Base-by-base conservation (phyloP, 257 asterid species). In the Verbascum thapsus region DNA sequence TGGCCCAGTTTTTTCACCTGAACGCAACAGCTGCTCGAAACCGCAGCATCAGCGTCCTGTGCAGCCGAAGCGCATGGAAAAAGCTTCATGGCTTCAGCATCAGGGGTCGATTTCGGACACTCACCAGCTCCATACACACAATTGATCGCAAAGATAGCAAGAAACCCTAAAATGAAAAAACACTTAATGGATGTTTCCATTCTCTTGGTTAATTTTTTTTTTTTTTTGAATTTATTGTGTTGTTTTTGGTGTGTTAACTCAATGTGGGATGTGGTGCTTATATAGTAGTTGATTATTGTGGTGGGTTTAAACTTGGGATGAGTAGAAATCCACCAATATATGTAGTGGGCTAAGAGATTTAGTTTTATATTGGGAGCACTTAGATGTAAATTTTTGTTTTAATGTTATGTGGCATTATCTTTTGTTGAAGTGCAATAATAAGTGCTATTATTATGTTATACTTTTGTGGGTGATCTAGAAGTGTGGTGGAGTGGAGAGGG, bases 11-110 rank as follows among this genome's bases (percentile, higher is more conserved):
- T 65, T 83, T 77, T 59, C 61, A 89, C 84, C 78, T 72, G 83
- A 32, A 52, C 38, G 70, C 94, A 82, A 74, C 95, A 89, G 15
- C 64, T 49, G 34, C 69, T 63, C 9, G 89, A 50, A 7, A 81
- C 89, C 0, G 74, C n/a, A 0, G 87, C 88, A 0, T 71, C 38
- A 3, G 72, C 42, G 53, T 86, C 81, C 17, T 69, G 67, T 0
- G 88, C 87, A 0, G 94, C 91, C 0, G 81, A 71, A 0, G 87
- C 86, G 67, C 96, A 89, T 3, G 95, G 94, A 6, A 68, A 43
- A 37, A 89, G 82, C 82, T 84, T 89, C 82, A 79, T 53, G 0
- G 91, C 94, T 26, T 86, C 91, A 58, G 23, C 53, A 42, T 82
- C 81, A 0, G 91, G 94, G 8, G 77, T 60, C 7, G 92, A 76